A percentile compares a stretch with the other conserved stretches of the same genome.
Conservation (phyloP, 495 filamentous ascomycete genomes). For the Neurospora sp. region DNA sequence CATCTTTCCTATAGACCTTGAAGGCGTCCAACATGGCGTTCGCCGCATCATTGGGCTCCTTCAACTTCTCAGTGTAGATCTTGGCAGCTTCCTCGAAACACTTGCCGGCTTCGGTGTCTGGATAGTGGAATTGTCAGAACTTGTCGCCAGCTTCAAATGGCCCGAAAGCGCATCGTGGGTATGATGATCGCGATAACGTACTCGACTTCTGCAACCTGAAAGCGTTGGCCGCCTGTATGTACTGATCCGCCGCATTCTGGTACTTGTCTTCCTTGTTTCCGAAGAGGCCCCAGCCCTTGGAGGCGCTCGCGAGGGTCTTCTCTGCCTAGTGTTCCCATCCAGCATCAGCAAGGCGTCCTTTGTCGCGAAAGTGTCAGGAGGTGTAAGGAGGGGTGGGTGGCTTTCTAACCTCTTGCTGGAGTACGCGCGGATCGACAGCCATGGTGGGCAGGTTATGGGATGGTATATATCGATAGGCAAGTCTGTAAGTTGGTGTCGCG, state of each 20-base stretch:
- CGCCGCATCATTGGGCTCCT: slow-evolving; percentile 81
- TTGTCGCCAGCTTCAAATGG: background rate
- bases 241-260: slow-evolving; percentile 72
- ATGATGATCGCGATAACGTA: slow-evolving; percentile 19
- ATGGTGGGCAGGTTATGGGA: slow-evolving; percentile 20
- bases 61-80: slow-evolving; percentile 65
- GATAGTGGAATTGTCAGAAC: background rate
- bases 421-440: slow-evolving; percentile 37
- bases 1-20: slow-evolving; percentile 75
- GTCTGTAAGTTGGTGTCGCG: background rate
- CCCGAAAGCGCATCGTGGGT: background rate
- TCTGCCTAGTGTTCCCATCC: slow-evolving; percentile 51
- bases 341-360: slow-evolving; percentile 14
- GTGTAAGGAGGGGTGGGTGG: slow-evolving; percentile 13
- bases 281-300: slow-evolving; percentile 64
- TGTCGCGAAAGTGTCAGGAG: slow-evolving; percentile 5
- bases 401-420: slow-evolving; percentile 33
- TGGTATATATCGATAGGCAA: background rate
- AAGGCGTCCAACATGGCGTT: slow-evolving; percentile 64
- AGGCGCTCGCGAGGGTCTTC: slow-evolving; percentile 57
- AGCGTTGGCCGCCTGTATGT: slow-evolving; percentile 70
- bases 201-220: slow-evolving; percentile 66
- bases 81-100: slow-evolving; percentile 70
- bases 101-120: slow-evolving; percentile 71
- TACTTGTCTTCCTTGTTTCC: slow-evolving; percentile 70